phyloP scores from a whole-genome alignment of 75 land plant species.

The Picea glauca region DNA sequence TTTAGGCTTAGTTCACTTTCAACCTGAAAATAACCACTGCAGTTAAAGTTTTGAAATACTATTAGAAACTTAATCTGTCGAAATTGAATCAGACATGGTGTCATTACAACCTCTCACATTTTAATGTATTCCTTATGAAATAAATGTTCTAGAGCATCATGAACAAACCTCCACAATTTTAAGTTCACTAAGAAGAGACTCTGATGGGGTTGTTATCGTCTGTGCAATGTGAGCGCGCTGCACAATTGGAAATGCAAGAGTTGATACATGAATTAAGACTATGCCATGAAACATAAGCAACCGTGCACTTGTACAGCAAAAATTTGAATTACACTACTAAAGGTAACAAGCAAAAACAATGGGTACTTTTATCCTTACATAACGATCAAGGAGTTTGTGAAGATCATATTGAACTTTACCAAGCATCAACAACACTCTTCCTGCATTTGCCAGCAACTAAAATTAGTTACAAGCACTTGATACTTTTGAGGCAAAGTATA shows the following conservation, averaged over 20 bases:
- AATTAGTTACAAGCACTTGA: background rate
- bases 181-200: constrained; percentile 65
- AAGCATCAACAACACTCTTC: constrained; percentile 49
- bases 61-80: background rate
- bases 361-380: constrained; percentile 38
- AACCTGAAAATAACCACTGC: background rate
- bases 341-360: background rate
- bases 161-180: constrained; percentile 58
- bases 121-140: background rate
- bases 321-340: background rate
- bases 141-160: background rate
- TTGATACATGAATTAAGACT: background rate
- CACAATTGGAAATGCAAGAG: constrained; percentile 9
- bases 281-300: background rate
- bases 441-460: constrained; percentile 22
- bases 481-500: background rate
- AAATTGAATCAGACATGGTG: background rate
- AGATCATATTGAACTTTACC: constrained; percentile 59
- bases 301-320: background rate
- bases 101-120: background rate
- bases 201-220: constrained; percentile 73
- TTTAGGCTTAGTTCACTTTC: background rate
- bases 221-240: constrained; percentile 56
- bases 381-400: constrained; percentile 56
- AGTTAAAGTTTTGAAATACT: background rate